Conservation (phyloP, 345 rosid species). For the Raphanus raphanistrum region DNA sequence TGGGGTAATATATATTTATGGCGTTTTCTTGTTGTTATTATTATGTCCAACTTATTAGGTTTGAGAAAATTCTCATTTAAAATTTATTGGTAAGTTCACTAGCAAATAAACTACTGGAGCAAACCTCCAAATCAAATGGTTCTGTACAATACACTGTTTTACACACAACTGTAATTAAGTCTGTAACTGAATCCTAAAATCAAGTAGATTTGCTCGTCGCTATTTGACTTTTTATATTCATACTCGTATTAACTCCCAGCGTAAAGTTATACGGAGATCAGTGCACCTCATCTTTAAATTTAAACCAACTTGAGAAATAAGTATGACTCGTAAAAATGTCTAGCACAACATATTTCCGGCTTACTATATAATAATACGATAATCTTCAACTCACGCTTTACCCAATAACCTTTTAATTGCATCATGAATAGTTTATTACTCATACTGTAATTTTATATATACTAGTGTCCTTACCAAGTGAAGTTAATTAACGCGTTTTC, state of each 20-base stretch:
- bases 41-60: slow-evolving; percentile 15
- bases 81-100: not conserved
- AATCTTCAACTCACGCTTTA: slow-evolving; percentile 6
- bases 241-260: slow-evolving; percentile 7
- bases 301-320: slow-evolving; percentile 15
- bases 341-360: not conserved
- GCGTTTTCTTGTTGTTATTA: not conserved
- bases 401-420: slow-evolving; percentile 2
- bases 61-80: not conserved
- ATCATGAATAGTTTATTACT: not conserved
- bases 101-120: not conserved
- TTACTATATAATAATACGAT: not conserved
- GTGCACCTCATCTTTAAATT: slow-evolving; percentile 13
- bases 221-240: slow-evolving; percentile 19
- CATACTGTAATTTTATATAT: not conserved
- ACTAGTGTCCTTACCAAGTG: not conserved
- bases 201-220: slow-evolving; percentile 8
- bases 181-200: slow-evolving; percentile 8
- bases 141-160: not conserved
- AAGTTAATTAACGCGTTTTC: not conserved
- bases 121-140: not conserved
- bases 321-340: not conserved
- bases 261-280: not conserved
- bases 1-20: slow-evolving; percentile 18
- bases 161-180: not conserved